phyloP scores from a whole-genome alignment of 768 basidiomycete genomes.

The Lanmaoa rubissima region DNA sequence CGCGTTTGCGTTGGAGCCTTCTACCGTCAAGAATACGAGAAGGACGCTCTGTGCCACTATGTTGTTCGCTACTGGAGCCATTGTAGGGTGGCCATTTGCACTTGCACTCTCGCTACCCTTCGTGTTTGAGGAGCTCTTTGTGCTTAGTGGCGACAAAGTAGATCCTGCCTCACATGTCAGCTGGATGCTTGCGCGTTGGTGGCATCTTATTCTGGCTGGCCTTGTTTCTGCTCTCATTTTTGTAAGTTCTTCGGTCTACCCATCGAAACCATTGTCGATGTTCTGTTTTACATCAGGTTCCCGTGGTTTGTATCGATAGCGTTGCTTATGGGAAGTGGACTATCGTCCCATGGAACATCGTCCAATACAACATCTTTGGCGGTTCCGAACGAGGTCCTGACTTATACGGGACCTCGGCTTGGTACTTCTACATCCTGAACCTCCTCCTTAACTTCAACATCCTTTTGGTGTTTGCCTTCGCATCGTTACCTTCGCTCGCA shows the following conservation, averaged over 20 bases:
- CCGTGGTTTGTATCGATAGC: constrained; percentile 81
- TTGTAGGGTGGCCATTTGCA: constrained; percentile 98
- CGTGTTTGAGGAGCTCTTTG: constrained; percentile 83
- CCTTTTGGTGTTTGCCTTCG: constrained; percentile 73
- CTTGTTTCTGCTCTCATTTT: constrained; percentile 58
- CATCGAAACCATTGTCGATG: background rate
- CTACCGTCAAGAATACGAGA: constrained; percentile 48
- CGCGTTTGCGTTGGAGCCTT: constrained; percentile 61
- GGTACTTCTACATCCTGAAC: constrained; percentile 84
- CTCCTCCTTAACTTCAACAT: constrained; percentile 94
- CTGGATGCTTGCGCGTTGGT: constrained; percentile 67
- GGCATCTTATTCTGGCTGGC: constrained; percentile 52
- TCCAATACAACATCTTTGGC: constrained; percentile 91
- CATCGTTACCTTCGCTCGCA: constrained; percentile 74
- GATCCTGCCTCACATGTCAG: constrained; percentile 38
- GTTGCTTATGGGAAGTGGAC: constrained; percentile 78
- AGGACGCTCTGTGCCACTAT: constrained; percentile 66
- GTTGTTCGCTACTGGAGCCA: constrained; percentile 74
- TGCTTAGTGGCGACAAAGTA: constrained; percentile 68
- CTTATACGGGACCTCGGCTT: constrained; percentile 90
- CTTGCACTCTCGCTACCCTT: constrained; percentile 85
- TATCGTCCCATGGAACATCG: constrained; percentile 90
- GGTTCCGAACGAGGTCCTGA: constrained; percentile 77
- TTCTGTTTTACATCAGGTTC: constrained; percentile 55
- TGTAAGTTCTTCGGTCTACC: constrained; percentile 39